Base-by-base conservation (phyloP, 2,329 filamentous ascomycete genomes). In the Ambrosiella xylebori region DNA sequence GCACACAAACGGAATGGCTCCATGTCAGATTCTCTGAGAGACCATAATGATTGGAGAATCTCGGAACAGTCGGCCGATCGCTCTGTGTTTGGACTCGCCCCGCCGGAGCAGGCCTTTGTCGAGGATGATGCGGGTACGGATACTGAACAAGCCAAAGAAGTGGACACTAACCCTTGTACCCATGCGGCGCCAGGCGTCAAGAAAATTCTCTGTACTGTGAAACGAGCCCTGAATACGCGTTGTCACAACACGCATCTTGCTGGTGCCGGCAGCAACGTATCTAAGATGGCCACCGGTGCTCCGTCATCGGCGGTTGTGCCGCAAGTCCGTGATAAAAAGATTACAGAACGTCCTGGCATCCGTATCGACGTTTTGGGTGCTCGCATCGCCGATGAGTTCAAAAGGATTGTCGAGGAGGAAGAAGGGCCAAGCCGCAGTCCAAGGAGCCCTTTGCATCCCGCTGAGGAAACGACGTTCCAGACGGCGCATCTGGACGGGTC, bases 301-400 rank as follows among this genome's bases (percentile, higher is more conserved):
- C 80, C 81, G 1, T 79, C 77, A 3, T 80, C 78, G 44, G 77
- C 79, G 5, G 69, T 83, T 57, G 78, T 83, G 6, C 80, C 80
- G 7, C 79, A 82, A 64, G 71, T 73, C 11, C 71, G 71, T 27
- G 68, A 71, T 17, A 71, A 70, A 15, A 70, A 70, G 41, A 73
- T 71, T 50, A 73, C 73, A 11, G 63, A 66, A 36, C 73, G 73
- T 6, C 72, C 76, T 1, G 78, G 81, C 38, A 73, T 86, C 1
- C 81, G 88, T 40, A 85, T 95, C 56, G 91, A 97, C 67, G 66
- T 91, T 0, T 75, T 97, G 0, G 86, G 87, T n/a, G 86, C 87
- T 11, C 81, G 82, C 63, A 80, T 86, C 35, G 79, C 82, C 0
- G 85, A 89, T 65, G 86, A 88, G 62, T 94, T 93, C 69, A 86